Conservation (phyloP, 306 rosid species). For the Astragalus membranaceus region DNA sequence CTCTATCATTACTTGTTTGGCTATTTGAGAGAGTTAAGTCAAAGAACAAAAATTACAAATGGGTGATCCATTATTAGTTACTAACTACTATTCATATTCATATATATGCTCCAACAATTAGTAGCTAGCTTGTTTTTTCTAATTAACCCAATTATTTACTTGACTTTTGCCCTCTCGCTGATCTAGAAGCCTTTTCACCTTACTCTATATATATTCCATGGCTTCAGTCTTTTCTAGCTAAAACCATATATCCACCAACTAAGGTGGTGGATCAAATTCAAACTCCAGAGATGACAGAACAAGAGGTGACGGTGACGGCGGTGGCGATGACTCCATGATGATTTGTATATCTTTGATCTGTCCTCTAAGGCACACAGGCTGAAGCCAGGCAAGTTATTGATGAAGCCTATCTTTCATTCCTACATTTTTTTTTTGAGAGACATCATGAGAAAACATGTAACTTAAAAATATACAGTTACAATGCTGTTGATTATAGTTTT, state of each 20-base stretch:
- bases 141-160: conserved; percentile 7
- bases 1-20: conserved; percentile 35
- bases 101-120: background rate
- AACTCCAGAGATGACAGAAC: conserved; percentile 17
- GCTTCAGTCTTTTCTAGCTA: background rate
- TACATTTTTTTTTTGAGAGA: too few species aligned
- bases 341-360: background rate
- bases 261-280: conserved; percentile 31
- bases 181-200: background rate
- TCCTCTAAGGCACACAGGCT: conserved; percentile 44
- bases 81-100: too few species aligned
- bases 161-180: background rate
- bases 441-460: too few species aligned
- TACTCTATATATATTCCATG: background rate
- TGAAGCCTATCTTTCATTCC: too few species aligned
- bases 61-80: conserved; percentile 21
- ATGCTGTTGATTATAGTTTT: background rate
- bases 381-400: conserved; percentile 50
- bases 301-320: background rate
- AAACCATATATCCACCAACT: background rate
- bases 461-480: background rate
- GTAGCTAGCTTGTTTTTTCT: background rate
- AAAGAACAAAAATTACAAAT: conserved; percentile 24
- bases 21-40: conserved; percentile 27
- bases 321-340: background rate